Conservation (phyloP, 257 asterid species). For the Fraxinus americana region DNA sequence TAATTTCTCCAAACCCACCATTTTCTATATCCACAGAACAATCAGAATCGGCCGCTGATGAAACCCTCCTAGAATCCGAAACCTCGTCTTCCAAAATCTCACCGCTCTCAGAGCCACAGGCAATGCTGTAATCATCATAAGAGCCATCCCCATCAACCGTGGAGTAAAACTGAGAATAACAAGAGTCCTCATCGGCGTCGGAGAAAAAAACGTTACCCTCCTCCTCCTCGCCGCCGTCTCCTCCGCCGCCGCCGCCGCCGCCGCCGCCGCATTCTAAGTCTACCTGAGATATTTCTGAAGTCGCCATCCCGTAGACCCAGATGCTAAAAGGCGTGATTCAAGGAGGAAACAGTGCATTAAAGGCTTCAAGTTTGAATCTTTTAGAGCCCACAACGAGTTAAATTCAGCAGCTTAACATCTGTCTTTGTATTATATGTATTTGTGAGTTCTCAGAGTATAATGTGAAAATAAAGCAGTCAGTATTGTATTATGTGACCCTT, state of each 20-base stretch:
- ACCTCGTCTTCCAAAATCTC: conserved; percentile 20
- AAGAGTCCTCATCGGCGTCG: conserved; percentile 73
- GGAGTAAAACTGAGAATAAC: conserved; percentile 78
- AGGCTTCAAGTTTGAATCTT: conserved; percentile 33
- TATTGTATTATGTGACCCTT: conserved; percentile 54
- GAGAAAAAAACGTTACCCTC: conserved; percentile 73
- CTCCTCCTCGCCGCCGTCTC: conserved; percentile 36
- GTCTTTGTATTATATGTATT: conserved; percentile 6
- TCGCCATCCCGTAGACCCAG: conserved; percentile 45
- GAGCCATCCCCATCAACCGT: conserved; percentile 78
- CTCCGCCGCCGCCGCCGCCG: conserved; percentile 25
- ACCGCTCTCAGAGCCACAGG: conserved; percentile 35
- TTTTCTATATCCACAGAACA: conserved; percentile 17
- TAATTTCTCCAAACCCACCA: conserved; percentile 11
- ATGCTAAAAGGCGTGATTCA: conserved; percentile 16
- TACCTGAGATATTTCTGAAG: conserved; percentile 43
- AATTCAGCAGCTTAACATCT: conserved; percentile 15
- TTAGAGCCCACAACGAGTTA: conserved; percentile 13
- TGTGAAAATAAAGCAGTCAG: conserved; percentile 19
- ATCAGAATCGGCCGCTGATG: conserved; percentile 6
- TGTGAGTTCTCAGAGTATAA: conserved; percentile 31
- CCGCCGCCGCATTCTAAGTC: conserved; percentile 76
- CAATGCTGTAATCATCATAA: conserved; percentile 49
- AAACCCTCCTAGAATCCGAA: conserved; percentile 17
- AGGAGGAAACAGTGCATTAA: conserved; percentile 2